These are phyloP conservation scores for Brassica carinata DNA, from an alignment of 345 rosid species.

Conservation along the genomic window DNA sequence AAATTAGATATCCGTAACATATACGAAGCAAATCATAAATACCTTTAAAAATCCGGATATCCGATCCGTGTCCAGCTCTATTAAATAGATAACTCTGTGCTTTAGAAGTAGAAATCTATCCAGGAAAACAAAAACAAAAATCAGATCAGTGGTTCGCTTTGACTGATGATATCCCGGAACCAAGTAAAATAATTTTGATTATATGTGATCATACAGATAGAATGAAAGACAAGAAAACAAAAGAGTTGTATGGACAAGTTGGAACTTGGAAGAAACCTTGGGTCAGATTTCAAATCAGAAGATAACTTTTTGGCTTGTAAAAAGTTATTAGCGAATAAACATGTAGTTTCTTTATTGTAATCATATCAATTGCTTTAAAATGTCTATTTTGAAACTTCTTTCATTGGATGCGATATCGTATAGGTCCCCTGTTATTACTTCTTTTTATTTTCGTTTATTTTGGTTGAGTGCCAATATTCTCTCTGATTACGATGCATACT, in stretches of 20 bases:
- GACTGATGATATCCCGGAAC: not conserved
- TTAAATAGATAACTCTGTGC: not conserved
- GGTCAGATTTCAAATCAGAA: not conserved
- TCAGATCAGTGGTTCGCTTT: not conserved
- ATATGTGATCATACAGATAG: not conserved
- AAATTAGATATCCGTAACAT: too few species aligned
- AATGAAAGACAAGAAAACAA: not conserved
- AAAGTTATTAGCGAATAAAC: not conserved
- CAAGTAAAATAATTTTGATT: not conserved
- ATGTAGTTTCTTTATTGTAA: slow-evolving; percentile 21
- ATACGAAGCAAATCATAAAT: too few species aligned
- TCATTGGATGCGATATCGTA: slow-evolving; percentile 18
- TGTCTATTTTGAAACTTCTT: slow-evolving; percentile 19
- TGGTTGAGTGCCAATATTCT: not conserved
- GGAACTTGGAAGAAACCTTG: not conserved
- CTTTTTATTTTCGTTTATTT: not conserved
- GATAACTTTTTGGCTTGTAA: not conserved
- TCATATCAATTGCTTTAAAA: slow-evolving; percentile 3
- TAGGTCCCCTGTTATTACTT: not conserved
- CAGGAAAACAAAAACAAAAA: not conserved
- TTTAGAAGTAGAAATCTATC: not conserved
- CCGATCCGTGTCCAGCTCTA: too few species aligned
- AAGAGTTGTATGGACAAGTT: not conserved
- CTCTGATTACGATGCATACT: not conserved
- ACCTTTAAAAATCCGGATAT: too few species aligned